These are phyloP conservation scores for Plasmodium vivax DNA, from an alignment of 169 alveolate genomes.

Conservation along the genomic window DNA sequence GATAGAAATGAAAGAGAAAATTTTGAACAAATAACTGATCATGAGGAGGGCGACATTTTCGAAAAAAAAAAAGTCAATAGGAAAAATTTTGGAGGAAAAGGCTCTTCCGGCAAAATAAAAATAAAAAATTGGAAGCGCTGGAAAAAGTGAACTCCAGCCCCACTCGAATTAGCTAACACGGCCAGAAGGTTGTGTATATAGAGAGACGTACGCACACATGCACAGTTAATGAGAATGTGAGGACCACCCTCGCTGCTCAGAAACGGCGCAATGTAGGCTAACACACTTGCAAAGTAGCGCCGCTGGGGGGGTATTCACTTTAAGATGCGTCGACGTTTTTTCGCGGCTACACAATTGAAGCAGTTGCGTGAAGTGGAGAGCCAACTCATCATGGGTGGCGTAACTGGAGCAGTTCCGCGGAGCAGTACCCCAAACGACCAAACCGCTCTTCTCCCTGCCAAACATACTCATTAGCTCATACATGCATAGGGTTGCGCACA, in stretches of 20 bases:
- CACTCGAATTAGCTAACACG: background rate
- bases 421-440: background rate
- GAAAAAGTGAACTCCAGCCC: slow-evolving; percentile 23
- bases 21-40: slow-evolving; percentile 31
- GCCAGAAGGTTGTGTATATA: background rate
- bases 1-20: slow-evolving; percentile 64
- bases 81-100: slow-evolving; percentile 74
- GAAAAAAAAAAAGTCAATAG: slow-evolving; percentile 40
- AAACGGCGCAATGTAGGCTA: background rate
- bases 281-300: background rate
- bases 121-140: slow-evolving; percentile 74
- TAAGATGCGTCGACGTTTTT: background rate
- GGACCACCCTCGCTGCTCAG: background rate
- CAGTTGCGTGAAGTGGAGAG: background rate
- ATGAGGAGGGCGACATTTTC: slow-evolving; percentile 28
- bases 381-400: background rate
- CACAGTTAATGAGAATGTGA: background rate
- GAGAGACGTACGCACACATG: background rate
- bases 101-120: slow-evolving; percentile 64
- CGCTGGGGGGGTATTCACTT: background rate
- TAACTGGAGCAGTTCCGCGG: background rate
- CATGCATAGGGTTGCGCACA: background rate
- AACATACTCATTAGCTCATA: background rate
- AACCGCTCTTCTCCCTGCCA: background rate
- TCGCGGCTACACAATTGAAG: background rate